These are phyloP conservation scores for Plantago ovata DNA, from an alignment of 257 asterid genomes.

Conservation along the genomic window DNA sequence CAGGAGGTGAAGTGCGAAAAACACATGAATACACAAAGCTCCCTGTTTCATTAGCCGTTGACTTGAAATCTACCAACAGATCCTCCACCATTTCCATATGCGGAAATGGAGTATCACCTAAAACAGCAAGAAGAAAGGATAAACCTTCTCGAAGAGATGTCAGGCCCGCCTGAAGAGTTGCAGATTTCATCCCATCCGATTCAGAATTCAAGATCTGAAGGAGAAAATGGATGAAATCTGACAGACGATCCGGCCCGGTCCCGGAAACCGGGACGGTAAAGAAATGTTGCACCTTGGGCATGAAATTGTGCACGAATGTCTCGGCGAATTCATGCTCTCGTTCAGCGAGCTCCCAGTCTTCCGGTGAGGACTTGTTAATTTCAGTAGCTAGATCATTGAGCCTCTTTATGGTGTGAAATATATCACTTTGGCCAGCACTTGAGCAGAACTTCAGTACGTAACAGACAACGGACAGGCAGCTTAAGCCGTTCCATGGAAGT, in stretches of 20 bases:
- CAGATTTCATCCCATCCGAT: not conserved
- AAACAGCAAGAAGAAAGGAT: slow-evolving; percentile 2
- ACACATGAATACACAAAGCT: slow-evolving; percentile 13
- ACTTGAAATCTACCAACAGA: too few relatives aligned
- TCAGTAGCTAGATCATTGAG: not conserved
- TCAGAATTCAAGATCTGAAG: slow-evolving; percentile 10
- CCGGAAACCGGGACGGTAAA: not conserved
- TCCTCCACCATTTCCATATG: not conserved
- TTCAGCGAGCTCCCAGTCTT: not conserved
- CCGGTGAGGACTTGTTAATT: too few relatives aligned
- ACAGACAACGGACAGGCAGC: not conserved
- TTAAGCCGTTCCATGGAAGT: not conserved
- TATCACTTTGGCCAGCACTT: not conserved
- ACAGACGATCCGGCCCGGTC: not conserved
- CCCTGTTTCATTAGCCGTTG: slow-evolving; percentile 4
- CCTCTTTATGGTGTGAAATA: not conserved
- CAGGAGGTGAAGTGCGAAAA: too few relatives aligned
- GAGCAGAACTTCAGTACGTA: slow-evolving; percentile 5
- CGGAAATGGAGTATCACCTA: slow-evolving; percentile 3
- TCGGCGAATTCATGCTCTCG: not conserved
- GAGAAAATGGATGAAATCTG: slow-evolving; percentile 12
- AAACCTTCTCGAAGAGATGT: too few relatives aligned
- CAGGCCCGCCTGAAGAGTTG: too few relatives aligned
- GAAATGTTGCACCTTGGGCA: not conserved
- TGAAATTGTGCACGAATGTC: not conserved